Base-by-base conservation (phyloP, 78 protist genomes). In the Bodo saltans region DNA sequence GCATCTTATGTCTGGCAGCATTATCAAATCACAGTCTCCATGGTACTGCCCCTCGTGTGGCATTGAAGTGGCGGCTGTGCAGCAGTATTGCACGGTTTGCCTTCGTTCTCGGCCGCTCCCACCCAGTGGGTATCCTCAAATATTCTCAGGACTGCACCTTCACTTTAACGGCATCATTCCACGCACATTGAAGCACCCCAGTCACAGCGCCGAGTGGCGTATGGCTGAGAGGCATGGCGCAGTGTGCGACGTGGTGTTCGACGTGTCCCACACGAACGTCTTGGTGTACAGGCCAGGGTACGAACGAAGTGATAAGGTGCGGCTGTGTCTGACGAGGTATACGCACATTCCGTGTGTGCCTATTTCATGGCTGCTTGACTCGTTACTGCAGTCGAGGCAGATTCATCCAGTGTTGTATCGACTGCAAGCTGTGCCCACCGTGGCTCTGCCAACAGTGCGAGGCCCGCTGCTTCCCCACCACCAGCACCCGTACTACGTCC, bases 161-260 rank as follows among this genome's bases (percentile, higher is more conserved):
- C 42, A 4, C 67, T 76, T 76, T 67, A 76, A 12, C 37, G 81
- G 81, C 26, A 76, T 76, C 52, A 76, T 76, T 67, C 81, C 81
- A 8, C 67, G 69, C 27, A 30, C 53, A 3, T 2, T 76, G 30
- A 28, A 47, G 23, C 81, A 76, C 41, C 8, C 39, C 34, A 34
- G 47, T 17, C 67, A 39, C 11, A 30, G 81, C 42, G 42, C 8
- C 42, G 81, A 76, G 52, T 76, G 81, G 81, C 81, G 34, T 3
- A 12, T 37, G 67, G 81, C 81, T 17, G 72, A 67, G 67, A 28
- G 8, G 34, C 26, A 38, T 3, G 81, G 81, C 25, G 81, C 81
- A 8, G 42, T 41, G 17, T 29, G 32, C 40, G 60, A 47, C 60
- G 8, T 47, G n/a, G 8, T 47, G n/a, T 17, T 17, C n/a, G 60